Base-by-base conservation (phyloP, 805 yeast genomes). In the Diddensiella santjacobensis region DNA sequence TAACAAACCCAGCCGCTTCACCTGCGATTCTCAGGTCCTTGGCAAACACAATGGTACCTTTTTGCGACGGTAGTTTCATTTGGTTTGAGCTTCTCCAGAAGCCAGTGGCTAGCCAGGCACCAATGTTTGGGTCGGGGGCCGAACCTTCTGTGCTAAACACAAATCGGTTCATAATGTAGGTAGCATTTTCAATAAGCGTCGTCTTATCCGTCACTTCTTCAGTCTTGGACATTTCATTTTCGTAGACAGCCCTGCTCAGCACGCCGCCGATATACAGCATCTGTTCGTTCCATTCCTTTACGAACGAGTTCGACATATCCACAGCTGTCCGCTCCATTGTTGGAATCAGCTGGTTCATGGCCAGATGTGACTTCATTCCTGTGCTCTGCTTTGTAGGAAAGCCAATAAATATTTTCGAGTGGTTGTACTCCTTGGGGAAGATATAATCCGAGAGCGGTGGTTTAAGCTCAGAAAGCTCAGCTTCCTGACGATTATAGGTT, bases 261-360 rank as follows among this genome's bases (percentile, higher is more conserved):
- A 67, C 52, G 2, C 73, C 73, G 3, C 68, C 66, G 63, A 65
- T 61, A 40, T 60, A 64, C 20, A 69, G 60, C 64, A 69, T 58
- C 43, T 68, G 62, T 24, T 58, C 50, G 51, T 69, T 69, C 73
- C 73, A 69, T 44, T 65, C 70, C 45, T 65, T 67, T 19, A 69
- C 73, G 45, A 58, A 62, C 4, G 63, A 57, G 44, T 69, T 69
- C 3, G 72, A 67, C 63, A 70, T 66, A 51, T 69, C 73, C 0
- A 68, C 61, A 1, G 71, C 71, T 0, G 73, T 69, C 3, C 73
- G 60, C 47, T 69, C 73, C 72, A 69, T 67, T 2, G 73, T 70
- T 2, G 73, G 73, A n/a, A 69, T 65, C 2, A 68, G 53, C 50
- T 67, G 71, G 40, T 65, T 68, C 40, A 68, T 43, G 1, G 70